Conservation (phyloP, 768 basidiomycete genomes). For the Xanthoconium purpureum region DNA sequence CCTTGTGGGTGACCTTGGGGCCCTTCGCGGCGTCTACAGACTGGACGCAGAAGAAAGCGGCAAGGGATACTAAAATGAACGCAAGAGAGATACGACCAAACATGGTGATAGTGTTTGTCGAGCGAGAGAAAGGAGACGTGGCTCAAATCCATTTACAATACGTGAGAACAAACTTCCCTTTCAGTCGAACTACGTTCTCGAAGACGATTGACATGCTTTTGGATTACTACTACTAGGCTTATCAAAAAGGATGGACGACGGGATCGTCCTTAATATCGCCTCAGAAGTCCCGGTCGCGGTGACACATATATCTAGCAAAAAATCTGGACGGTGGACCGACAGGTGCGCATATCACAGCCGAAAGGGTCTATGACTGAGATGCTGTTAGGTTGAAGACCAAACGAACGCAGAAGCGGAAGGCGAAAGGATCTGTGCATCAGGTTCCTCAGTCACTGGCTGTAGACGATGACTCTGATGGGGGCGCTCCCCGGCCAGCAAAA, state of each 20-base stretch:
- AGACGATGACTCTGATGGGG: conserved; percentile 16
- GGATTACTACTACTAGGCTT: neutral
- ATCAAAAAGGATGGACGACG: conserved; percentile 57
- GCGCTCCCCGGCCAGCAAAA: conserved; percentile 43
- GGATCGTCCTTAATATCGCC: conserved; percentile 70
- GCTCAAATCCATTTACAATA: neutral
- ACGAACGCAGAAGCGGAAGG: conserved; percentile 62
- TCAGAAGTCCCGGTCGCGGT: conserved; percentile 33
- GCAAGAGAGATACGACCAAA: conserved; percentile 61
- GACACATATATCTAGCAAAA: conserved; percentile 37
- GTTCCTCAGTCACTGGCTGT: conserved; percentile 5
- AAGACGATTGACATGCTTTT: too few species aligned
- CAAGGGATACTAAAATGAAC: conserved; percentile 59
- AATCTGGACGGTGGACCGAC: conserved; percentile 75
- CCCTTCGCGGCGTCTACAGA: conserved; percentile 79
- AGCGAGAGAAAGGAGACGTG: conserved; percentile 25
- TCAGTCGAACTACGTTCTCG: neutral
- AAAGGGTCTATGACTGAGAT: neutral
- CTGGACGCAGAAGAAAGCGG: conserved; percentile 68
- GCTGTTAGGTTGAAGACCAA: conserved; percentile 66
- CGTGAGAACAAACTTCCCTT: conserved; percentile 28
- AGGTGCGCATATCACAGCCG: conserved; percentile 44
- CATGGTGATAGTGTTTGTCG: conserved; percentile 31
- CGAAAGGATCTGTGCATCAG: conserved; percentile 30
- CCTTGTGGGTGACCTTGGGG: conserved; percentile 87